phyloP scores from a whole-genome alignment of 768 basidiomycete genomes.

The Hemileccinum impolitum region DNA sequence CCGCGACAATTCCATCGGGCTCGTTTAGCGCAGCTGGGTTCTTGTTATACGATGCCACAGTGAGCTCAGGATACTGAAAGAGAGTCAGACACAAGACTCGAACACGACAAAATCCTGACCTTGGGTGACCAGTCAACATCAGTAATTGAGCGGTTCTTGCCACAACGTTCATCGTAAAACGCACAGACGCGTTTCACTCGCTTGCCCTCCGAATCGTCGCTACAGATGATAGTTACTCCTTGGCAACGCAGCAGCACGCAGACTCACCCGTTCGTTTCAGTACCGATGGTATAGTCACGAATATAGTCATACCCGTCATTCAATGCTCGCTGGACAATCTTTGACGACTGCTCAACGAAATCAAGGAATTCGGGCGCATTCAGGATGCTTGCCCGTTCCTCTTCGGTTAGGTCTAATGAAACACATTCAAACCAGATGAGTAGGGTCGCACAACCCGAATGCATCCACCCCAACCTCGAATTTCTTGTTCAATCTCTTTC shows the following conservation, averaged over 20 bases:
- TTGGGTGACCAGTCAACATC: constrained; percentile 98
- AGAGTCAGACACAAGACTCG: background rate
- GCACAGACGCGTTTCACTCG: constrained; percentile 92
- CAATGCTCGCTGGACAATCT: constrained; percentile 91
- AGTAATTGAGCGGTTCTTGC: constrained; percentile 92
- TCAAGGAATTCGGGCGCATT: constrained; percentile 89
- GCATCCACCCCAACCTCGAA: constrained; percentile 53
- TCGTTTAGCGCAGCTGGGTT: constrained; percentile 91
- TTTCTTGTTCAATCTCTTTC: constrained; percentile 82
- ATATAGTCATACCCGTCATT: constrained; percentile 97
- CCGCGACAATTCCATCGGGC: constrained; percentile 93
- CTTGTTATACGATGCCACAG: constrained; percentile 96
- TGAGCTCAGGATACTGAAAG: constrained; percentile 87
- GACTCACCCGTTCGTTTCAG: constrained; percentile 79
- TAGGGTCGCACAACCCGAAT: background rate
- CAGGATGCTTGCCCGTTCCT: constrained; percentile 78
- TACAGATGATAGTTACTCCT: constrained; percentile 29
- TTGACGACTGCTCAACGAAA: constrained; percentile 92
- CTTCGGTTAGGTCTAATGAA: constrained; percentile 73
- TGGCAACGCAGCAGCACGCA: background rate
- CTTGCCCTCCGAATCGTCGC: constrained; percentile 88
- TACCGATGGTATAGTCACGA: constrained; percentile 89
- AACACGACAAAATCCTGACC: constrained; percentile 40
- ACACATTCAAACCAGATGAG: background rate
- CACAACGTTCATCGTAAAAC: constrained; percentile 88